Evolutionary conservation across 208 protist genomes (phyloP).

Genomic region (Borovskyia barvae): DNA sequence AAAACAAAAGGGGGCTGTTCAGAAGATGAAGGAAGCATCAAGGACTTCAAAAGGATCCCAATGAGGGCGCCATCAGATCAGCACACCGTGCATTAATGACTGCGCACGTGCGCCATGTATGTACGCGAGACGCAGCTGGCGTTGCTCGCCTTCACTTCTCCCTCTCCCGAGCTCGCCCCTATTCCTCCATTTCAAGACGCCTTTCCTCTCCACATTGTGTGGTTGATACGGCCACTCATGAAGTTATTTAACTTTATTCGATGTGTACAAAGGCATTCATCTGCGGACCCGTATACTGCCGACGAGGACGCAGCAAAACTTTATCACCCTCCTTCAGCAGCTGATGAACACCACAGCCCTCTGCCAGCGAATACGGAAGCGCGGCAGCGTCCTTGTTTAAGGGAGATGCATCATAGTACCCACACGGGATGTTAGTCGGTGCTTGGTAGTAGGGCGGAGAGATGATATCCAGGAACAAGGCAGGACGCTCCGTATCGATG

Average conservation of each 20-base stretch:
- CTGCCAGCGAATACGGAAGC: not conserved
- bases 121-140: no score
- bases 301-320: slow-evolving; percentile 34
- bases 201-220: no score
- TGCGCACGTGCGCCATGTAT: no score
- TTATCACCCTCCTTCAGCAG: slow-evolving; percentile 17
- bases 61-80: not conserved
- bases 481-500: slow-evolving; percentile 30
- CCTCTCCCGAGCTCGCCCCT: no score
- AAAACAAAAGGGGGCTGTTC: no score
- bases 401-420: slow-evolving; percentile 42
- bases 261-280: slow-evolving; percentile 53
- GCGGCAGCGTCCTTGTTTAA: not conserved
- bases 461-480: slow-evolving; percentile 74
- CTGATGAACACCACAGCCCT: slow-evolving; percentile 17
- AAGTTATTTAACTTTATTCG: not conserved
- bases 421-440: slow-evolving; percentile 45
- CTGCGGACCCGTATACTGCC: slow-evolving; percentile 19
- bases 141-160: no score
- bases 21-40: not conserved
- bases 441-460: slow-evolving; percentile 56
- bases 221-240: no score
- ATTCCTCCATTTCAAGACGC: no score
- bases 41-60: not conserved
- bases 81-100: no score